Conservation (phyloP, 1,284 basidiomycete genomes). For the Malassezia furfur region DNA sequence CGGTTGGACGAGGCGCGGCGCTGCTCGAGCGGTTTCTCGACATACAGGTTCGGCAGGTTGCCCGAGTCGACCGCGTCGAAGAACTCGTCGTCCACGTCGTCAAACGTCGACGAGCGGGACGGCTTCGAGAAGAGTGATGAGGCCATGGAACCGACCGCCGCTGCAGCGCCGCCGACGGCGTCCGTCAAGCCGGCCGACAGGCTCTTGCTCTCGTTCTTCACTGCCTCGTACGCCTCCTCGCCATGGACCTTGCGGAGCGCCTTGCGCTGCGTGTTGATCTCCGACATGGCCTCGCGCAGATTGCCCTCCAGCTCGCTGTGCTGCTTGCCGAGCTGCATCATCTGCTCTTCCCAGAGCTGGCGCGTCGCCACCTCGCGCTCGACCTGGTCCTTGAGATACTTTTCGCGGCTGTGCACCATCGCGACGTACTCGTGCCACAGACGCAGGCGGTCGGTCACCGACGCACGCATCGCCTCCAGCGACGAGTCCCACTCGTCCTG, state of each 20-base stretch:
- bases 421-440: slow-evolving; percentile 63
- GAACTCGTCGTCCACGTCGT: slow-evolving; percentile 83
- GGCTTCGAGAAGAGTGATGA: not conserved
- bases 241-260: slow-evolving; percentile 30
- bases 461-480: slow-evolving; percentile 56
- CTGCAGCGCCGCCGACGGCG: not conserved
- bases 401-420: slow-evolving; percentile 72
- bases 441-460: slow-evolving; percentile 56
- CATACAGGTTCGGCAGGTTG: slow-evolving; percentile 36
- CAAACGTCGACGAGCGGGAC: slow-evolving; percentile 40
- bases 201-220: not conserved
- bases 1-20: not conserved
- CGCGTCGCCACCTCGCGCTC: slow-evolving; percentile 63
- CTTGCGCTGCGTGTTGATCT: slow-evolving; percentile 51
- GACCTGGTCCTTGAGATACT: slow-evolving; percentile 57
- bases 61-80: slow-evolving; percentile 87
- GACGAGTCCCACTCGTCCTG: not conserved
- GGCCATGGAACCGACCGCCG: slow-evolving; percentile 15
- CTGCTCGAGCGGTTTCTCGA: slow-evolving; percentile 29
- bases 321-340: slow-evolving; percentile 73
- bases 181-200: not conserved
- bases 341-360: slow-evolving; percentile 79
- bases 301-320: slow-evolving; percentile 69
- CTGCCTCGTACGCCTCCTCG: not conserved
- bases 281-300: slow-evolving; percentile 54